Evolutionary conservation across 179 eudicot genomes (phyloP).

Genomic region (Silene vulgaris): DNA sequence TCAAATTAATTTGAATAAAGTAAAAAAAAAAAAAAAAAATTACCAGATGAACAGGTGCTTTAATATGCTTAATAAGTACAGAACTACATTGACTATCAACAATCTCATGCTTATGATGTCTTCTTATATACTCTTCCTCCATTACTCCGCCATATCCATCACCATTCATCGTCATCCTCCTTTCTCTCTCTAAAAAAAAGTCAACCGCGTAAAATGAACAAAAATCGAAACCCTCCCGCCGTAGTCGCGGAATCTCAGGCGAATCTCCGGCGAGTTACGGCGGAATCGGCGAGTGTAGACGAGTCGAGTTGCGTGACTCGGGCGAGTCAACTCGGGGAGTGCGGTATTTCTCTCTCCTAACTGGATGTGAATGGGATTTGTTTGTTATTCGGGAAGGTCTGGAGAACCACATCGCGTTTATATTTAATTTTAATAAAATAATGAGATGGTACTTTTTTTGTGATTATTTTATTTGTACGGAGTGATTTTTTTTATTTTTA

Average conservation of each 20-base stretch:
- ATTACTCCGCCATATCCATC: constrained; percentile 15
- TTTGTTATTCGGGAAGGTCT: background rate
- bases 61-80: constrained; percentile 38
- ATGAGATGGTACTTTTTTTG: background rate
- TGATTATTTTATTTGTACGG: background rate
- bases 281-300: background rate
- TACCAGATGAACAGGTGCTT: constrained; percentile 48
- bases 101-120: constrained; percentile 32
- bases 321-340: constrained; percentile 7
- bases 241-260: constrained; percentile 7
- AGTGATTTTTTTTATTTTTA: constrained; percentile 8
- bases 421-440: too few relatives aligned
- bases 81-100: constrained; percentile 41
- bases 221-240: constrained; percentile 11
- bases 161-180: constrained; percentile 27
- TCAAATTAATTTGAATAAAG: background rate
- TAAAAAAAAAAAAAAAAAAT: background rate
- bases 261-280: background rate
- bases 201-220: constrained; percentile 7
- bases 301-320: constrained; percentile 20
- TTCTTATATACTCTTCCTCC: constrained; percentile 30
- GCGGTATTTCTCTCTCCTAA: constrained; percentile 18
- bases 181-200: constrained; percentile 3
- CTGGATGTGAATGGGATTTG: background rate
- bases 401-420: background rate